These are phyloP conservation scores for Kwoniella heveanensis DNA, from an alignment of 768 basidiomycete genomes.

Conservation along the genomic window DNA sequence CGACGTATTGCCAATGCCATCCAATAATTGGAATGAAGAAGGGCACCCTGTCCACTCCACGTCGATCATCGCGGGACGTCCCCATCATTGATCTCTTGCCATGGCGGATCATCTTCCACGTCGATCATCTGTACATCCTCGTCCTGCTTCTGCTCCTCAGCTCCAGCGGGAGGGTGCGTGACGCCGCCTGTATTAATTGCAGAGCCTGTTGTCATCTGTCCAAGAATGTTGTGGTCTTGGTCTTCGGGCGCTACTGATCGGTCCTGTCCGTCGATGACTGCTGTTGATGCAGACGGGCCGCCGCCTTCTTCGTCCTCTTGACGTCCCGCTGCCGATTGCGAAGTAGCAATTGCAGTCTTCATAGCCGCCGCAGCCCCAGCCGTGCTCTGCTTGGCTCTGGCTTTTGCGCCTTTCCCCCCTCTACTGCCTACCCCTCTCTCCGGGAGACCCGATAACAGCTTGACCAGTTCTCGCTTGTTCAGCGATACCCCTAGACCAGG, in stretches of 20 bases:
- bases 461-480: not conserved
- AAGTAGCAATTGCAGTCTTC: too few species aligned
- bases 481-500: constrained; percentile 5
- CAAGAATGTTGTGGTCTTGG: too few species aligned
- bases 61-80: too few species aligned
- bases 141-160: constrained; percentile 1
- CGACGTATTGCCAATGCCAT: too few species aligned
- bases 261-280: too few species aligned
- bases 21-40: too few species aligned
- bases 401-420: not conserved
- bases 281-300: too few species aligned
- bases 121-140: constrained; percentile 11
- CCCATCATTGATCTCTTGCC: constrained; percentile 12
- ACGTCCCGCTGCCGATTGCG: not conserved
- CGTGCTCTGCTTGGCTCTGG: not conserved
- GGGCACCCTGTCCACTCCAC: not conserved
- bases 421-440: not conserved
- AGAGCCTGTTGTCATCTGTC: too few species aligned
- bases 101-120: constrained; percentile 22
- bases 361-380: not conserved
- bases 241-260: too few species aligned
- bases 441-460: not conserved
- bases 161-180: not conserved
- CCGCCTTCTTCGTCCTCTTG: too few species aligned
- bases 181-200: too few species aligned